Evolutionary conservation across 441 rosid species (phyloP), one percentile per base, ranked within the genome.

Genomic region (Euphorbia schlechtendalii): DNA sequence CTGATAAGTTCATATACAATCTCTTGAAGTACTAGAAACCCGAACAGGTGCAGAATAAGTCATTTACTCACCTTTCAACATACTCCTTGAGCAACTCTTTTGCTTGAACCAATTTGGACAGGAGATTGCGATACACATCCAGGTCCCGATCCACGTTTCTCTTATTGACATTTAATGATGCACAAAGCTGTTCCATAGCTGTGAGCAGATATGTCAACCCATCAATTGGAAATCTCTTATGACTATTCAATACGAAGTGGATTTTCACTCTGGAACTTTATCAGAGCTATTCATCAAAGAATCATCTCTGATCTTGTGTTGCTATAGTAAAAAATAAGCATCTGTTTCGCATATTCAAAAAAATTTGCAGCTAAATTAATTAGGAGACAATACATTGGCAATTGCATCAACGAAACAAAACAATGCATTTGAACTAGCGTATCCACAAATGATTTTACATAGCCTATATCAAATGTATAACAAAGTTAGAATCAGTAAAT

Each of bases 71-170:
- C 99, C 99, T 90, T 25, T 79, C 94, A 51, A 94, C 81, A 73
- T 89, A 94, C 79, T 94, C 99, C 86, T 78, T 94, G 13, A 90
- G 90, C 72, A 94, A 72, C 77, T 94, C 97, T 74, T 90, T 94
- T 15, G 99, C 96, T 77, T 90, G 99, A 75, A 94, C 97, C 82
- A 94, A 81, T 75, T 90, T 94, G 59, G 96, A 84, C 52, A 94
- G 92, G 65, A 90, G 78, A 80, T 89, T 89, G 64, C 97, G 97
- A 68, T 94, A 94, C 61, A 94, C 99, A 77, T 88, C 99, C 12
- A 94, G 96, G 80, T 94, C 97, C 34, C 99, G 86, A 55, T 94
- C 99, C 71, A 90, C 96, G 67, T 93, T 87, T 81, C 85, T 85
- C 80, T 90, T 94, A 74, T 83, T 62, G 28, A 93, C 78, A 69